These are phyloP conservation scores for Carallia brachiata DNA, from an alignment of 345 rosid species.

Conservation along the genomic window DNA sequence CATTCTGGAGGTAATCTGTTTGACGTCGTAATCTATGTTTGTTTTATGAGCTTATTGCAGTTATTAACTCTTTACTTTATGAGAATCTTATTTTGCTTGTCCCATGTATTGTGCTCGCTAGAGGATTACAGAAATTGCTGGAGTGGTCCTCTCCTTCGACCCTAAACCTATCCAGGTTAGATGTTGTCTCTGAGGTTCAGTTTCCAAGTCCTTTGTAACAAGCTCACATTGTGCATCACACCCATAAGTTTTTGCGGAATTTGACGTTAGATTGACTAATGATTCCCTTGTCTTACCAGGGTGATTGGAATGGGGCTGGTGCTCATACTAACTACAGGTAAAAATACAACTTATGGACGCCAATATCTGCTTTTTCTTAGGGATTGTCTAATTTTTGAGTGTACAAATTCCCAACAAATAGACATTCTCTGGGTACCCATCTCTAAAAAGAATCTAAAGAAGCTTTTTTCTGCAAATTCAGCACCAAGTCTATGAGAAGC, in stretches of 20 bases:
- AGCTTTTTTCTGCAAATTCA: not conserved
- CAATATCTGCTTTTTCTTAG: not conserved
- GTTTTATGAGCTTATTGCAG: not conserved
- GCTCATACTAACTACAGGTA: conserved; percentile 15
- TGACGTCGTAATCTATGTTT: not conserved
- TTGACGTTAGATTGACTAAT: not conserved
- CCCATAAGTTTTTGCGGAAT: not conserved
- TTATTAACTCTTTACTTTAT: not conserved
- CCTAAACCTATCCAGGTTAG: conserved; percentile 12
- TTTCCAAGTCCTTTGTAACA: not conserved
- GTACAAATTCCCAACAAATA: not conserved
- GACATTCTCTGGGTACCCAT: not conserved
- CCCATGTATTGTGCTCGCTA: not conserved
- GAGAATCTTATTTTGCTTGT: conserved; percentile 1
- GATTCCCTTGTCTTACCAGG: not conserved
- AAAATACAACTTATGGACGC: not conserved
- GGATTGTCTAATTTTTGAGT: not conserved
- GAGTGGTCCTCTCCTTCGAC: conserved; percentile 7
- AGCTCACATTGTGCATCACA: not conserved
- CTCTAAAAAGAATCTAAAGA: not conserved
- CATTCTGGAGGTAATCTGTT: not conserved
- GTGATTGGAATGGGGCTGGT: conserved; percentile 16
- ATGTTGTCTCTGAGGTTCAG: not conserved
- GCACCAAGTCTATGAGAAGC: conserved; percentile 11
- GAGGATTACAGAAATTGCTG: conserved; percentile 3